Percentiles rank a stretch among this genome's conserved stretches.
Evolutionary conservation across 1,139 yeast genomes (phyloP).

Genomic region (Debaryomyces subglobosus): DNA sequence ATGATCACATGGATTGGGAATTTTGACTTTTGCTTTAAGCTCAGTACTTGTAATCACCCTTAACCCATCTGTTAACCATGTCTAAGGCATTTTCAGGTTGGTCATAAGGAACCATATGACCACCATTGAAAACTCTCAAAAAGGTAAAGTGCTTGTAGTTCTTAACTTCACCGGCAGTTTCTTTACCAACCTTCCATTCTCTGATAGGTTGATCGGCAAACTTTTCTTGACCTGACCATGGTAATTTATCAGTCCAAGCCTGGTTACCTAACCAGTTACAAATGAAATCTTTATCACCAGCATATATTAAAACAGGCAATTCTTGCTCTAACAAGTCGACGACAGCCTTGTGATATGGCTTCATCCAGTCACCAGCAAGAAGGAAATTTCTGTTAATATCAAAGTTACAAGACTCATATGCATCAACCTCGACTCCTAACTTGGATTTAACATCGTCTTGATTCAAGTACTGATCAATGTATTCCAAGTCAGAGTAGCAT

Average conservation of each 20-base stretch:
- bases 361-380: slow-evolving; percentile 92
- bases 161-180: slow-evolving; percentile 50
- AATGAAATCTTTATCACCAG: slow-evolving; percentile 86
- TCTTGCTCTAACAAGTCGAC: slow-evolving; percentile 57
- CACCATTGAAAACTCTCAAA: slow-evolving; percentile 51
- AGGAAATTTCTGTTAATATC: slow-evolving; percentile 81
- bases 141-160: slow-evolving; percentile 49
- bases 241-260: slow-evolving; percentile 75
- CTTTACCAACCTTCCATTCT: slow-evolving; percentile 42
- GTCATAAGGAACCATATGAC: slow-evolving; percentile 56
- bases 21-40: not conserved
- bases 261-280: slow-evolving; percentile 88
- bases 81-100: slow-evolving; percentile 51
- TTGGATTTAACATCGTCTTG: slow-evolving; percentile 59
- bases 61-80: slow-evolving; percentile 51
- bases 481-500: slow-evolving; percentile 58
- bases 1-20: not conserved
- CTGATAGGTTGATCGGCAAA: slow-evolving; percentile 47
- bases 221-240: slow-evolving; percentile 63
- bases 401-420: slow-evolving; percentile 82
- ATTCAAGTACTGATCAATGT: slow-evolving; percentile 39
- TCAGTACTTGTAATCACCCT: slow-evolving; percentile 34
- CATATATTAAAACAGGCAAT: slow-evolving; percentile 74
- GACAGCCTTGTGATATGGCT: slow-evolving; percentile 75
- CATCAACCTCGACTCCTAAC: slow-evolving; percentile 89